A percentile compares a stretch with the other conserved stretches of the same genome.
Evolutionary conservation across 2,329 filamentous ascomycete species (phyloP).

Genomic region (Penicillium sp.): DNA sequence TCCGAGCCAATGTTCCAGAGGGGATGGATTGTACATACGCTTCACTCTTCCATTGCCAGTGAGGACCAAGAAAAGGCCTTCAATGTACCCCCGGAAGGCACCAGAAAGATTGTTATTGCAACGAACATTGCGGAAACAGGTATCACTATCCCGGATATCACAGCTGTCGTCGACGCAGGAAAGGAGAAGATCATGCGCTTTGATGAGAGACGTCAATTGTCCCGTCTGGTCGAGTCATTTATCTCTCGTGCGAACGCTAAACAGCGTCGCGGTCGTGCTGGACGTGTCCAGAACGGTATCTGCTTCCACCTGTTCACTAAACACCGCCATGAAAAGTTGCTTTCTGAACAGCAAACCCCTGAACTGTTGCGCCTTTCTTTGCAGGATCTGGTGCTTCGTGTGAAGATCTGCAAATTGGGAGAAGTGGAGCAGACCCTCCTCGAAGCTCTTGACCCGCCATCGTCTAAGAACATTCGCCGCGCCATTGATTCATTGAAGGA

Average conservation of each 20-base stretch:
- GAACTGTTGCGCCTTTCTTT: slow-evolving; percentile 93
- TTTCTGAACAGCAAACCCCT: slow-evolving; percentile 90
- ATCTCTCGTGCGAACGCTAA: slow-evolving; percentile 95
- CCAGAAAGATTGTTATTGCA: slow-evolving; percentile 89
- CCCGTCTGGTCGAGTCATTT: slow-evolving; percentile 86
- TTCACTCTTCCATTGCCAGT: slow-evolving; percentile 92
- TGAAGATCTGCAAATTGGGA: slow-evolving; percentile 96
- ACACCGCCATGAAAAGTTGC: slow-evolving; percentile 75
- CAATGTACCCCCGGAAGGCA: slow-evolving; percentile 73
- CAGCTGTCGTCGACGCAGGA: slow-evolving; percentile 92
- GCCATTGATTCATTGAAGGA: slow-evolving; percentile 92
- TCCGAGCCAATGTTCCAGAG: slow-evolving; percentile 72
- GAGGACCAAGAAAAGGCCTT: slow-evolving; percentile 97
- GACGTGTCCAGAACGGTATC: slow-evolving; percentile 89
- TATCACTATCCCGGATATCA: slow-evolving; percentile 97
- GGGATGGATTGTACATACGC: slow-evolving; percentile 80
- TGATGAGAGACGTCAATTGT: slow-evolving; percentile 88
- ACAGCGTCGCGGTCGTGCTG: slow-evolving; percentile 87
- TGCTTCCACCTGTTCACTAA: slow-evolving; percentile 97
- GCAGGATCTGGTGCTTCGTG: slow-evolving; percentile 90
- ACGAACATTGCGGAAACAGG: slow-evolving; percentile 99
- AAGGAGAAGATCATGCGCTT: slow-evolving; percentile 97
- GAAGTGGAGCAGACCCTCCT: slow-evolving; percentile 87
- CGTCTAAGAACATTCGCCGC: slow-evolving; percentile 84
- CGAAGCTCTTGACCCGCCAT: slow-evolving; percentile 85